Conservation (phyloP, 78 protist genomes). For the Dictyostelium firmibasis region DNA sequence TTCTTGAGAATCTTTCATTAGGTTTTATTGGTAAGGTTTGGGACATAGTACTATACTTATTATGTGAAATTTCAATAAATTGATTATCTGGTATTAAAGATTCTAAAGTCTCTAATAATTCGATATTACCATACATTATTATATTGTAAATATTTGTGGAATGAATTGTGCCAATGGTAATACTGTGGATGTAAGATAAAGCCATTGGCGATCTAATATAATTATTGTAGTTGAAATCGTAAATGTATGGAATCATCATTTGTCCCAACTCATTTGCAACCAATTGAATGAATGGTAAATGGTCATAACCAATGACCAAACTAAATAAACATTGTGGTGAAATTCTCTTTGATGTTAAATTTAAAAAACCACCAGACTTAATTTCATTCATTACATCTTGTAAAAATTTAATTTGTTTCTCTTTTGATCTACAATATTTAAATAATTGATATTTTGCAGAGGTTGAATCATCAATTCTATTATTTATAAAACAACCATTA, state of each 20-base stretch:
- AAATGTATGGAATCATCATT: background rate
- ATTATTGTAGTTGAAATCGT: background rate
- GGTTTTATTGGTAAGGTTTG: background rate
- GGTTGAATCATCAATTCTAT: background rate
- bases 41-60: background rate
- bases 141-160: background rate
- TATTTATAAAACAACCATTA: background rate
- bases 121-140: background rate
- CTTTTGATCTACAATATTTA: background rate
- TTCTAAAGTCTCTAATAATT: background rate
- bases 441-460: background rate
- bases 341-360: background rate
- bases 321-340: background rate
- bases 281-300: background rate
- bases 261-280: background rate
- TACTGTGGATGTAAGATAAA: background rate
- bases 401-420: background rate
- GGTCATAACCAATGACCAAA: background rate
- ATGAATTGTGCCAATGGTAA: background rate
- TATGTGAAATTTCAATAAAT: background rate
- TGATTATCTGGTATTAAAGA: background rate
- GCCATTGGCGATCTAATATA: background rate
- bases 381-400: background rate
- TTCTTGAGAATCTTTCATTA: background rate
- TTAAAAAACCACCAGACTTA: background rate